Percentiles rank a stretch among this genome's conserved stretches.
These are phyloP conservation scores for Hibiscus trionum DNA, from an alignment of 345 rosid species.

Conservation along the genomic window DNA sequence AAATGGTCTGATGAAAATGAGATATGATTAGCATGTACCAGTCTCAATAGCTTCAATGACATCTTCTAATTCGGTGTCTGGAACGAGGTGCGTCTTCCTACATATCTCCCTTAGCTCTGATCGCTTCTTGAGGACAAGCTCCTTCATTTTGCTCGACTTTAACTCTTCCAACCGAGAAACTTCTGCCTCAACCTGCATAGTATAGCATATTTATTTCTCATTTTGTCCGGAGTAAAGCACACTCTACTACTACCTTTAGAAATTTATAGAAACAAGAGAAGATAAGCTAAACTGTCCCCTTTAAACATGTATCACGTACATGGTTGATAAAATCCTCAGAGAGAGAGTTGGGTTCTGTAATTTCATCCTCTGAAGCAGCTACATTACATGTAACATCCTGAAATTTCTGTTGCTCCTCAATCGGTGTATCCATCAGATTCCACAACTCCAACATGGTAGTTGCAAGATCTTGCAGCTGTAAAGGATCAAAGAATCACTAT, in stretches of 20 bases:
- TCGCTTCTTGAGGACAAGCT: conserved; percentile 86
- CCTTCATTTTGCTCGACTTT: conserved; percentile 93
- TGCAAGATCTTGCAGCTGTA: conserved; percentile 96
- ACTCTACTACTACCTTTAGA: not conserved
- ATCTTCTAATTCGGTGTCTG: conserved; percentile 56
- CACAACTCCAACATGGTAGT: conserved; percentile 89
- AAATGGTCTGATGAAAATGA: not conserved
- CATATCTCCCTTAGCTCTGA: conserved; percentile 82
- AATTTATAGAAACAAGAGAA: not conserved
- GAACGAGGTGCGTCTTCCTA: conserved; percentile 75
- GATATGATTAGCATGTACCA: conserved; percentile 33
- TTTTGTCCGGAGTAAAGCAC: not conserved
- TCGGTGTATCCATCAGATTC: conserved; percentile 97
- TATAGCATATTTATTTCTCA: conserved; percentile 12
- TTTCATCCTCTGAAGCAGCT: conserved; percentile 94
- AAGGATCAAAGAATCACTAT: conserved; percentile 12
- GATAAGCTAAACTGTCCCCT: not conserved
- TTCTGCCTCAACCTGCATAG: conserved; percentile 77
- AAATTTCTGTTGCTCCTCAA: conserved; percentile 89
- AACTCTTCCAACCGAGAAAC: conserved; percentile 78
- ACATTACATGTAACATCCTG: conserved; percentile 84
- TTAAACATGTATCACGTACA: conserved; percentile 40
- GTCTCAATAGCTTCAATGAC: conserved; percentile 71
- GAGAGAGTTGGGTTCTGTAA: conserved; percentile 76
- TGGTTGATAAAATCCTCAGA: conserved; percentile 68